Base-by-base conservation (phyloP, 1,139 yeast species). In the Pneumocystis canis region DNA sequence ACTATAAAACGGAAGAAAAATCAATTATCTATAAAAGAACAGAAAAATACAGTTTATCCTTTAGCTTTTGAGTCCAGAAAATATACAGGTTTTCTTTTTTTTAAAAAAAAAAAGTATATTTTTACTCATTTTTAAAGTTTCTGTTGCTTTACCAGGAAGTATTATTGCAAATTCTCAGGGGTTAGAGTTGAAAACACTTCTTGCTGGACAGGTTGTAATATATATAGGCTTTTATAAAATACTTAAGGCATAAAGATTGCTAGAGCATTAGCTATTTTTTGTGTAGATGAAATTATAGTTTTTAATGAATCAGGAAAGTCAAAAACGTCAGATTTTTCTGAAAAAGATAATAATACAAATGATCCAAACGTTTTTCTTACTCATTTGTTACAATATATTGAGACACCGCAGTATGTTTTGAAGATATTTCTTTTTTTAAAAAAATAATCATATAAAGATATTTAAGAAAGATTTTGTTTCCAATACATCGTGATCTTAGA, bases 61-160 rank as follows among this genome's bases (percentile, higher is more conserved):
- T 9, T 25, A 3, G n/a, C 54, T 25, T 11, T 31, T 6, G 54
- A 31, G 14, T n/a, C 54, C 1, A 20, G 54, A n/a, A 47, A 25
- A 47, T 47, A 47, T 20, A 47, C 54, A 4, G 54, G 54, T 47
- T 3, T 20, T 18, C 25, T 20, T 41, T 7, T 41, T 59, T 25
- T 60, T 37, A 6, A 20, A 4, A 9, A 35, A 6, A 1, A n/a
- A 18, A 2, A 58, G 64, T 2, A 28, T 11, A 35, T 35, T 35
- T 37, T 16, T 16, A n/a, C 40, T 61, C 37, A 63, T 57, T 35
- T 54, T 58, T 7, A 58, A 61, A 35, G 60, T 64, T 6, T 58
- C 65, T n/a, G 33, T 64, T 20, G 65, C 65, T 14, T 32, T 64
- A 11, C 65, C 65, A 1, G 63, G 65, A 11, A 64, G 65, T 28